Conservation (phyloP, 768 basidiomycete species). For the Zangia roseola region DNA sequence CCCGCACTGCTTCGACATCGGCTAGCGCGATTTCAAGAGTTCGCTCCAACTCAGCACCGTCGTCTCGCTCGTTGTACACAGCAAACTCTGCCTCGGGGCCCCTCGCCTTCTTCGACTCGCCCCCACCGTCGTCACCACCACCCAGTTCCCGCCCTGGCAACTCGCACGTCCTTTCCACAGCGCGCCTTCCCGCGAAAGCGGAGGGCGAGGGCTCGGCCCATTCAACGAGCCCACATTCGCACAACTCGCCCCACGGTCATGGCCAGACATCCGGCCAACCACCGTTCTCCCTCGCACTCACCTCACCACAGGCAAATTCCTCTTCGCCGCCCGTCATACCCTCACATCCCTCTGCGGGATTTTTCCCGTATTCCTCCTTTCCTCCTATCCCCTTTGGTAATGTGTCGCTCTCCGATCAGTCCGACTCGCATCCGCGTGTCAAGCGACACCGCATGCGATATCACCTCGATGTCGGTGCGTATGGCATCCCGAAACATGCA, state of each 20-base stretch:
- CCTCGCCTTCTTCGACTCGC: slow-evolving; percentile 41
- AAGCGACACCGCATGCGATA: slow-evolving; percentile 38
- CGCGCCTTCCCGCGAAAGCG: slow-evolving; percentile 47
- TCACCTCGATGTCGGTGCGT: slow-evolving; percentile 75
- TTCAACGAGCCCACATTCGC: slow-evolving; percentile 26
- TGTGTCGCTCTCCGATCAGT: slow-evolving; percentile 25
- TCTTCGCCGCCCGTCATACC: slow-evolving; percentile 30
- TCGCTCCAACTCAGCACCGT: slow-evolving; percentile 43
- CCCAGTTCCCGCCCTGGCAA: slow-evolving; percentile 41
- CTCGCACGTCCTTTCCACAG: slow-evolving; percentile 37
- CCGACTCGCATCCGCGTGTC: slow-evolving; percentile 28
- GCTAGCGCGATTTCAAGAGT: slow-evolving; percentile 36
- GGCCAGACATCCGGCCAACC: slow-evolving; percentile 31
- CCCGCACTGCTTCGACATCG: slow-evolving; percentile 34
- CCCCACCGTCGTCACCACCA: slow-evolving; percentile 37
- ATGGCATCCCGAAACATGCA: slow-evolving; percentile 73
- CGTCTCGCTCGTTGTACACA: slow-evolving; percentile 44
- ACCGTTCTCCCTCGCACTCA: slow-evolving; percentile 45
- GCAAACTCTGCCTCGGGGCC: slow-evolving; percentile 30
- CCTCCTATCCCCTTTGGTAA: slow-evolving; percentile 30
- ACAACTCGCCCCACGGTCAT: slow-evolving; percentile 37
- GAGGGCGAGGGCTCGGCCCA: slow-evolving; percentile 43
- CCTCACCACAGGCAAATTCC: slow-evolving; percentile 39
- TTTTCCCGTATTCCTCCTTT: slow-evolving; percentile 38
- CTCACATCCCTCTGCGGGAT: slow-evolving; percentile 30